These are phyloP conservation scores for Dactylorhiza incarnata DNA, from an alignment of 106 monocot genomes.

Conservation along the genomic window DNA sequence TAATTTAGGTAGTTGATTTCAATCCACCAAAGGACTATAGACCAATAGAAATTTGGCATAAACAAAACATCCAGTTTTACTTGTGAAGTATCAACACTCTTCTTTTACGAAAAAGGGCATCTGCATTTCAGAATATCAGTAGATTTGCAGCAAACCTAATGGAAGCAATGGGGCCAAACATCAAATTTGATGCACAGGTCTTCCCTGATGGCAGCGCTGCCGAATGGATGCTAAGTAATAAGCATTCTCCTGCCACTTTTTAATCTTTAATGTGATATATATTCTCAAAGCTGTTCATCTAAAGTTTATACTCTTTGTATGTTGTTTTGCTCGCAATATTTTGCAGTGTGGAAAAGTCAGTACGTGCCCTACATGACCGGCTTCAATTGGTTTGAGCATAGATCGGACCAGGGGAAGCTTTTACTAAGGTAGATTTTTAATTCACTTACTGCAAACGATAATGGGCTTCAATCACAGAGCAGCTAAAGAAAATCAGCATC, in stretches of 20 bases:
- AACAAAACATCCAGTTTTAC: too few relatives aligned
- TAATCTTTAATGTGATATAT: not conserved
- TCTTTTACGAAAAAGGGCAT: too few relatives aligned
- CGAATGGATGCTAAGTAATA: not conserved
- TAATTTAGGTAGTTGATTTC: too few relatives aligned
- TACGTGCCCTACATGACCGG: not conserved
- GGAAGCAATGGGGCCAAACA: slow-evolving; percentile 2
- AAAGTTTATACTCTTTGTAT: not conserved
- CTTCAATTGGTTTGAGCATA: not conserved
- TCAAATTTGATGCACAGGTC: slow-evolving; percentile 1
- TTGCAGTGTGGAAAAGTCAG: not conserved
- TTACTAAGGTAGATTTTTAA: not conserved
- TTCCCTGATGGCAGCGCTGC: not conserved
- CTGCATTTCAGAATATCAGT: not conserved
- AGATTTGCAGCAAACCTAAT: slow-evolving; percentile 1
- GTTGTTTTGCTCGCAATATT: not conserved
- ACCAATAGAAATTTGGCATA: too few relatives aligned
- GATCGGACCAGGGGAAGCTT: not conserved
- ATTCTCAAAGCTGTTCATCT: not conserved
- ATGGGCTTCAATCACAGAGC: not conserved
- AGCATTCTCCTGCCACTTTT: not conserved
- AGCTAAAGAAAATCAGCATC: not conserved
- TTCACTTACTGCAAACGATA: not conserved
- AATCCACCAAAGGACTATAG: too few relatives aligned
- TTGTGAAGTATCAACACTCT: too few relatives aligned